Evolutionary conservation across 2,329 filamentous ascomycete species (phyloP).

Genomic region (Seiridium cupressi): DNA sequence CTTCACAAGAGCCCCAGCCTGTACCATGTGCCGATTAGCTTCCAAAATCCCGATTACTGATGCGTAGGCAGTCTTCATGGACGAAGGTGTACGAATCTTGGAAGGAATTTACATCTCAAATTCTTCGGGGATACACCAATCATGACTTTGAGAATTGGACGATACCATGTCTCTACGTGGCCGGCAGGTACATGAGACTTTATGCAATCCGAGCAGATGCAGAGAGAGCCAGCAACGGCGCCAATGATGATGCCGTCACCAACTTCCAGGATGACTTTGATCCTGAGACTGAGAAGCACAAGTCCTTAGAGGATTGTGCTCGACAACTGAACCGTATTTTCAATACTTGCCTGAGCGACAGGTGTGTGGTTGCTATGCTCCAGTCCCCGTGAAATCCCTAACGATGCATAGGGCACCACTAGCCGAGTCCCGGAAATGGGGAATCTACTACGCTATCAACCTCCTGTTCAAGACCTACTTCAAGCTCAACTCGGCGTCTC

Average conservation of each 20-base stretch:
- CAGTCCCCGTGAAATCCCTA: neutral
- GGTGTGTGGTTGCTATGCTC: constrained; percentile 46
- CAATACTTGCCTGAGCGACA: constrained; percentile 83
- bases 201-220: constrained; percentile 92
- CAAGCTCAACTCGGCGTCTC: constrained; percentile 83
- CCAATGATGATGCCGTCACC: constrained; percentile 36
- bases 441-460: constrained; percentile 91
- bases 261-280: constrained; percentile 80
- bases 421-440: constrained; percentile 95
- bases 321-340: constrained; percentile 91
- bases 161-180: constrained; percentile 83
- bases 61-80: constrained; percentile 57
- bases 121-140: constrained; percentile 80
- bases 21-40: no score
- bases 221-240: constrained; percentile 47
- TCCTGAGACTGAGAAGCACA: constrained; percentile 71
- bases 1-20: neutral
- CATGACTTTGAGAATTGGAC: constrained; percentile 84
- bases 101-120: constrained; percentile 76
- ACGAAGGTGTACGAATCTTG: constrained; percentile 82
- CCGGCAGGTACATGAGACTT: constrained; percentile 79
- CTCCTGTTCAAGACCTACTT: constrained; percentile 98
- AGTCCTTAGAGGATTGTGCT: constrained; percentile 87
- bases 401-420: constrained; percentile 63
- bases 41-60: constrained; percentile 5